Percentiles rank a stretch among this genome's conserved stretches.
Evolutionary conservation across 2,329 filamentous ascomycete genomes (phyloP).

Genomic region (Microdochium trichocladiopsis): DNA sequence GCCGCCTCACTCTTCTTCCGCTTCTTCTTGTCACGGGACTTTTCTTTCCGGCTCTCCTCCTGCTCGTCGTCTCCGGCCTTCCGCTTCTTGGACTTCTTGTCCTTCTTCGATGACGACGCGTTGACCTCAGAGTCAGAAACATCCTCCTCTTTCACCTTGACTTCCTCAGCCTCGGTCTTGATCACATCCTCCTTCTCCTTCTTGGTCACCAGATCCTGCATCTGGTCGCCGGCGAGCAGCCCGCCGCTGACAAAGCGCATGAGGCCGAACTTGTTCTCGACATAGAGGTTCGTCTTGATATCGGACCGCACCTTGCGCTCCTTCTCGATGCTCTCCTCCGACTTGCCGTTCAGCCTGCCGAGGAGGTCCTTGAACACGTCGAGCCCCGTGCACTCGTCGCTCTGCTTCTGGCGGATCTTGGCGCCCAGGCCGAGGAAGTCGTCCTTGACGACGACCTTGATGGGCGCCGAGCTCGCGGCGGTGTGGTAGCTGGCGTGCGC

Average conservation of each 20-base stretch:
- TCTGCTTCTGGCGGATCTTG: constrained; percentile 53
- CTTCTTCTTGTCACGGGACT: constrained; percentile 13
- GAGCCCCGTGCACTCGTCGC: constrained; percentile 75
- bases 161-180: constrained; percentile 8
- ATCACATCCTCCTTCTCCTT: constrained; percentile 33
- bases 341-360: constrained; percentile 83
- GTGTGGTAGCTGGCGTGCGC: constrained; percentile 71
- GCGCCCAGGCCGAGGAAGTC: constrained; percentile 88
- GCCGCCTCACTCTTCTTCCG: constrained; percentile 10
- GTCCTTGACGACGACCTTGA: constrained; percentile 80
- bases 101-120: constrained; percentile 19
- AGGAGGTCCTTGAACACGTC: constrained; percentile 82
- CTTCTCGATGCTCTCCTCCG: constrained; percentile 62
- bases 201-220: constrained; percentile 35
- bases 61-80: constrained; percentile 22
- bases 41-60: constrained; percentile 1
- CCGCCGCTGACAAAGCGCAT: constrained; percentile 89
- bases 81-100: constrained; percentile 32
- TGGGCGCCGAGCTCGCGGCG: constrained; percentile 75
- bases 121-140: constrained; percentile 8
- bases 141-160: constrained; percentile 13
- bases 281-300: constrained; percentile 65
- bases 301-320: constrained; percentile 64
- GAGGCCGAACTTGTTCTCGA: constrained; percentile 67
- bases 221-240: constrained; percentile 52